Evolutionary conservation across 768 basidiomycete species (phyloP).

Genomic region (Tubosaeta sp.): DNA sequence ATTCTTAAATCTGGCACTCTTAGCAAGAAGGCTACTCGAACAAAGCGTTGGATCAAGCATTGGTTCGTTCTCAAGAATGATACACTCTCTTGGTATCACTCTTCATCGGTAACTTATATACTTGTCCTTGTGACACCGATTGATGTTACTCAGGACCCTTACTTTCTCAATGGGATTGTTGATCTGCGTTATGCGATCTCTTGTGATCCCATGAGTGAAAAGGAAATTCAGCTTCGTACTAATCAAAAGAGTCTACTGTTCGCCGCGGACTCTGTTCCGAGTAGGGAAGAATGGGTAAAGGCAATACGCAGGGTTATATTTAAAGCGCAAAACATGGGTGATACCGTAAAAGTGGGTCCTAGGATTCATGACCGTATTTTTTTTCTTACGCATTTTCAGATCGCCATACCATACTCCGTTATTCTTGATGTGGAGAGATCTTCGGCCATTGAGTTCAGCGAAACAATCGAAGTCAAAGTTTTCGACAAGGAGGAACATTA

Average conservation of each 20-base stretch:
- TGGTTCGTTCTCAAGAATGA: conserved; percentile 98
- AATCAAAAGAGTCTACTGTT: conserved; percentile 72
- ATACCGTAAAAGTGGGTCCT: conserved; percentile 77
- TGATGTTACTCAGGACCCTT: conserved; percentile 68
- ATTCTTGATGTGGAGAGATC: conserved; percentile 88
- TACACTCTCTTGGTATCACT: conserved; percentile 94
- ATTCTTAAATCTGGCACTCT: conserved; percentile 89
- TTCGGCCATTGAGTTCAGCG: conserved; percentile 90
- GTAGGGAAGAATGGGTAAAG: conserved; percentile 94
- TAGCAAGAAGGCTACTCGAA: conserved; percentile 81
- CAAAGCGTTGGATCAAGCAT: conserved; percentile 89
- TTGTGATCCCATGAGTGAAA: conserved; percentile 77
- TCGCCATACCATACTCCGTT: conserved; percentile 90
- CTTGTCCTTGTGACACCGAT: conserved; percentile 3
- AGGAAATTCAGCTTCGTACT: conserved; percentile 78
- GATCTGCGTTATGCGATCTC: conserved; percentile 90
- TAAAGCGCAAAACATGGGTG: conserved; percentile 94
- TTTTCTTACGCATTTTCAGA: conserved; percentile 39
- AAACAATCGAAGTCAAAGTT: conserved; percentile 93
- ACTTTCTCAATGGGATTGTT: conserved; percentile 96
- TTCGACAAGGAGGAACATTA: conserved; percentile 75
- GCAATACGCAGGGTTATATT: conserved; percentile 92
- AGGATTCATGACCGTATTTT: neutral
- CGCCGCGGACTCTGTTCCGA: conserved; percentile 75
- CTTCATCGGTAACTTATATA: conserved; percentile 64